Evolutionary conservation across 345 rosid genomes (phyloP).

Genomic region (Turnera subulata): DNA sequence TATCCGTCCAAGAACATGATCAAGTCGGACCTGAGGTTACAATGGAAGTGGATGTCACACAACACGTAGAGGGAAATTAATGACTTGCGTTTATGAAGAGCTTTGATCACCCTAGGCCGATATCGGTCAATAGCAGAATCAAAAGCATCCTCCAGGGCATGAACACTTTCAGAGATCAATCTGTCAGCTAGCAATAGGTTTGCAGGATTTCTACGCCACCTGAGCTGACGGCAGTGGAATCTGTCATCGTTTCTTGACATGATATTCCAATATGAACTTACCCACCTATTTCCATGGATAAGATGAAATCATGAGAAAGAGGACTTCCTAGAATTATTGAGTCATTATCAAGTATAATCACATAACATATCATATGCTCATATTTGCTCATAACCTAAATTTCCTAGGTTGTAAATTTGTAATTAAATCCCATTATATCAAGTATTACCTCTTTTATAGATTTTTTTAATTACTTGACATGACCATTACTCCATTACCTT

Average conservation of each 20-base stretch:
- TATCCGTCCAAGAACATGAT: constrained; percentile 96
- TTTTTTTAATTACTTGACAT: too few relatives aligned
- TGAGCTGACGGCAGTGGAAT: constrained; percentile 82
- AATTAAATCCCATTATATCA: too few relatives aligned
- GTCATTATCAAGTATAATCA: too few relatives aligned
- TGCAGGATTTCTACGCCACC: constrained; percentile 98
- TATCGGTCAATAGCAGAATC: constrained; percentile 73
- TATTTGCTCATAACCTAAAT: too few relatives aligned
- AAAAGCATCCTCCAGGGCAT: constrained; percentile 61
- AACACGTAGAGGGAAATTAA: background rate
- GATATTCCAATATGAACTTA: too few relatives aligned
- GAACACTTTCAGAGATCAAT: constrained; percentile 35
- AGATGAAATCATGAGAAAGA: too few relatives aligned
- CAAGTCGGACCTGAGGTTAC: constrained; percentile 77
- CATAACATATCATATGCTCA: too few relatives aligned
- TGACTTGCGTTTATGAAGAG: constrained; percentile 82
- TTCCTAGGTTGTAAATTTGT: too few relatives aligned
- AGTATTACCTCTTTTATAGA: too few relatives aligned
- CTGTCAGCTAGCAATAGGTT: constrained; percentile 82
- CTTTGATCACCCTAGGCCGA: constrained; percentile 69
- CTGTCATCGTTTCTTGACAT: constrained; percentile 99
- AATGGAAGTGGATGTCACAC: background rate
- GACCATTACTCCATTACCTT: too few relatives aligned
- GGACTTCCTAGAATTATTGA: too few relatives aligned
- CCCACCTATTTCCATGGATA: too few relatives aligned